Conservation (phyloP, 139 green algal species). For the Chlamydomonas incerta region DNA sequence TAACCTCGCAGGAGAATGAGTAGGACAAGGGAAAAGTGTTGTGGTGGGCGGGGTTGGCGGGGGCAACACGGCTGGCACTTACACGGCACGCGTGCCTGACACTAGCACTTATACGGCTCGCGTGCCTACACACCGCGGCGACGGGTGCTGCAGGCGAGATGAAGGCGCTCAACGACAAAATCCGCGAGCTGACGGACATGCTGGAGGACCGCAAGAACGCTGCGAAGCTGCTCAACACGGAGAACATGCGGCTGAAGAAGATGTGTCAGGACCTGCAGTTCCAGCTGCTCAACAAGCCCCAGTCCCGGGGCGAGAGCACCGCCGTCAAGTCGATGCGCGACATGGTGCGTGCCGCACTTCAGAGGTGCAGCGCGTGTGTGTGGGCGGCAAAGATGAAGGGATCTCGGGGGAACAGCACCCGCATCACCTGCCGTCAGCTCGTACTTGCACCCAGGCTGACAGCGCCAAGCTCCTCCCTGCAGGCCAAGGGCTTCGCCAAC, state of each 20-base stretch:
- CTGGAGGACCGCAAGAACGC: constrained; percentile 43
- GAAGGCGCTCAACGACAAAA: constrained; percentile 4
- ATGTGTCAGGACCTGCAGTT: constrained; percentile 23
- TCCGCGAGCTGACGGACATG: constrained; percentile 46
- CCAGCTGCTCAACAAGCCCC: constrained; percentile 41
- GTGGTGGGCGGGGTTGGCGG: no score
- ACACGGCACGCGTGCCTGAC: no score
- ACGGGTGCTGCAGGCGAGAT: constrained; percentile 20
- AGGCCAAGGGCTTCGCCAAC: constrained; percentile 16
- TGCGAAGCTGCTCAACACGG: constrained; percentile 26
- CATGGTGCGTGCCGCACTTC: constrained; percentile 20
- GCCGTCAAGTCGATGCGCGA: constrained; percentile 40
- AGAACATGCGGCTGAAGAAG: constrained; percentile 38
- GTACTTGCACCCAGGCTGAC: no score
- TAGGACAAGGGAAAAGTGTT: no score
- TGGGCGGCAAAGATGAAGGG: no score
- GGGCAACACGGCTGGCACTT: no score
- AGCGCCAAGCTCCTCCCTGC: neutral
- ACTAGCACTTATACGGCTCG: no score
- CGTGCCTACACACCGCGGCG: no score
- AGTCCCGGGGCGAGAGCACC: constrained; percentile 23
- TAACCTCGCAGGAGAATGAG: no score
- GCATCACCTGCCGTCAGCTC: no score
- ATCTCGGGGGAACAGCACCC: no score
- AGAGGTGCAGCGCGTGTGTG: no score